Evolutionary conservation across 768 basidiomycete species (phyloP).

Genomic region (Saitozyma sp.): DNA sequence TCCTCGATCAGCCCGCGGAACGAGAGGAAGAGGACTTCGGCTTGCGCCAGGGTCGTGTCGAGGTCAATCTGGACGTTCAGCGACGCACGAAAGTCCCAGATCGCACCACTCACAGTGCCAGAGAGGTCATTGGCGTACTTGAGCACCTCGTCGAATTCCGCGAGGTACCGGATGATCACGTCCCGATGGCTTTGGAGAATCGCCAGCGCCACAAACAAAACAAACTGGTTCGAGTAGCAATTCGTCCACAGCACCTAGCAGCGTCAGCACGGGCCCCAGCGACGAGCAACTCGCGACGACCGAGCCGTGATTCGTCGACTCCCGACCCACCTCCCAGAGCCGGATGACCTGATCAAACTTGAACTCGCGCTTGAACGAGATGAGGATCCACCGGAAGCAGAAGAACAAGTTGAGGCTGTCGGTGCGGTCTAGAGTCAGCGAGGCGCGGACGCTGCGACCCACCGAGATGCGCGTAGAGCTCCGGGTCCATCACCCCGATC

Average conservation of each 20-base stretch:
- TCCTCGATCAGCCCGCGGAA: constrained; percentile 86
- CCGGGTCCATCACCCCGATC: constrained; percentile 91
- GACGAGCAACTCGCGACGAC: too few relatives aligned
- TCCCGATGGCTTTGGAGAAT: constrained; percentile 93
- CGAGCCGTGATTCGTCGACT: too few relatives aligned
- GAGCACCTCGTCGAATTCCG: constrained; percentile 65
- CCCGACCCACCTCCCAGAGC: constrained; percentile 73
- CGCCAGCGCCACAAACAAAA: constrained; percentile 92
- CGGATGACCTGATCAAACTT: constrained; percentile 83
- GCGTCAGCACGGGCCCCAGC: too few relatives aligned
- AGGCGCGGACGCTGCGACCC: constrained; percentile 19
- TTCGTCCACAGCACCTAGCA: constrained; percentile 57
- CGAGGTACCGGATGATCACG: constrained; percentile 89
- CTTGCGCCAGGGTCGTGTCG: constrained; percentile 91
- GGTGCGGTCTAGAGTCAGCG: constrained; percentile 65
- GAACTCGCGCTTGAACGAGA: constrained; percentile 96
- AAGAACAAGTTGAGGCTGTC: constrained; percentile 94
- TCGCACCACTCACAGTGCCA: constrained; percentile 38
- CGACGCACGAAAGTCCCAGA: too few relatives aligned
- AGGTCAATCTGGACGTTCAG: constrained; percentile 67
- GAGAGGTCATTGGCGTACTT: constrained; percentile 51
- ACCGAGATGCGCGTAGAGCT: constrained; percentile 89
- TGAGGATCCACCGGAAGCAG: constrained; percentile 83
- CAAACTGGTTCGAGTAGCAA: constrained; percentile 80
- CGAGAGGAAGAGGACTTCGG: constrained; percentile 92